Evolutionary conservation across 192 early-diverging fungal genomes (phyloP).

Genomic region (Backusella luteola): DNA sequence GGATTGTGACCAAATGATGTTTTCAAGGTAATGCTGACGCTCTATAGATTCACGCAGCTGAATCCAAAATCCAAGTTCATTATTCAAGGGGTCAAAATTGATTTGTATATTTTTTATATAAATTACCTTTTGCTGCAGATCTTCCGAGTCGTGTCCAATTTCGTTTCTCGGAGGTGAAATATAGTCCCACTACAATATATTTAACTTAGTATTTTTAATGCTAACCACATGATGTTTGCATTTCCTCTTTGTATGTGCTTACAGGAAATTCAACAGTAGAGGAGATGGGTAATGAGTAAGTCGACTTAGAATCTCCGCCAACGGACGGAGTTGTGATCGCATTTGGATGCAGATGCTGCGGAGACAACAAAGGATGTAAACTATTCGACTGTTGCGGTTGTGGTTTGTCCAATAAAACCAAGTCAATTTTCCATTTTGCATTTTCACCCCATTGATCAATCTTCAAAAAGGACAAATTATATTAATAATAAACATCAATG

Average conservation of each 20-base stretch:
- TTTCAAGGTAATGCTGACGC: conserved; percentile 15
- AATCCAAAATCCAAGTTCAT: conserved; percentile 3
- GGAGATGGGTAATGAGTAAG: conserved; percentile 1
- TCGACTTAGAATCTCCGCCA: conserved; percentile 1
- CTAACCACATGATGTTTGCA: conserved; percentile 6
- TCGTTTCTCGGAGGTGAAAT: background rate
- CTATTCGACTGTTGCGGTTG: background rate
- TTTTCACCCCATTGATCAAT: conserved; percentile 36
- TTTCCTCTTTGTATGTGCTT: background rate
- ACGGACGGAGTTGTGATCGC: background rate
- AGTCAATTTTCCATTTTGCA: conserved; percentile 34
- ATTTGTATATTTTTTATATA: background rate
- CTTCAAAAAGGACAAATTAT: background rate
- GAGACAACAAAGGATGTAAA: conserved; percentile 11
- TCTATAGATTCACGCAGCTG: conserved; percentile 24
- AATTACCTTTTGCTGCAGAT: conserved; percentile 25
- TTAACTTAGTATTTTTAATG: conserved; percentile 9
- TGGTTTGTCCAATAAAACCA: conserved; percentile 28
- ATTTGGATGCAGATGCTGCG: conserved; percentile 9
- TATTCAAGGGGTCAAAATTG: conserved; percentile 11
- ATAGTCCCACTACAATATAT: conserved; percentile 17
- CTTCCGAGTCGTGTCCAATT: conserved; percentile 11
- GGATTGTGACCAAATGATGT: conserved; percentile 19
- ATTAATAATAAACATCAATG: background rate
- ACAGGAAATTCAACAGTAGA: conserved; percentile 19